phyloP scores from a whole-genome alignment of 2,329 filamentous ascomycete species.

The Botrytis squamosa region DNA sequence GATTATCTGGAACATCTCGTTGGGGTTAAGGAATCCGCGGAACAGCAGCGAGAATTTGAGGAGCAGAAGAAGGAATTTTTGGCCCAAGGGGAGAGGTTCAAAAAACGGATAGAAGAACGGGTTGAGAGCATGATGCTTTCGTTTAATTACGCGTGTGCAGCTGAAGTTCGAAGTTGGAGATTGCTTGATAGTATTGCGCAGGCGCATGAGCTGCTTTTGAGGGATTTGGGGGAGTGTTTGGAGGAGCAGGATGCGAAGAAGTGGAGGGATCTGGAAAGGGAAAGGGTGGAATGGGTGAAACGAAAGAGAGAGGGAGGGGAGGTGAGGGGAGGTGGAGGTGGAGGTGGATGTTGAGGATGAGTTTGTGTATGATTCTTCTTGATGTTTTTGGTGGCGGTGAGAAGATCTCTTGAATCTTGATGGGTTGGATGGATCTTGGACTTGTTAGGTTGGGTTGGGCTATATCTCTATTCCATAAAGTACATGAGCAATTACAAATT shows the following conservation, averaged over 20 bases:
- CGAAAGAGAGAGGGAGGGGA: background rate
- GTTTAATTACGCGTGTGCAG: no score
- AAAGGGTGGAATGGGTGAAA: background rate
- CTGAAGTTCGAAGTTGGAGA: no score
- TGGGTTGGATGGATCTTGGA: no score
- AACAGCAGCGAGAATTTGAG: background rate
- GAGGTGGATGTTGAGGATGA: no score
- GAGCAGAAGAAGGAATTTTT: background rate
- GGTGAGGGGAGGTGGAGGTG: no score
- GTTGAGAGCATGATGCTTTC: no score
- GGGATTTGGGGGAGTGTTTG: background rate
- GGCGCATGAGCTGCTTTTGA: background rate
- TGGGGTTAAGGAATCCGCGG: background rate
- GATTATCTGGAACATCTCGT: background rate
- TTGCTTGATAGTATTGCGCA: background rate
- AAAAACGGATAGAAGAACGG: background rate
- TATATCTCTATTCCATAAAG: background rate
- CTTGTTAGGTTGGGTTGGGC: background rate
- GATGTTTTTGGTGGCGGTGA: background rate
- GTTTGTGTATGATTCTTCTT: background rate
- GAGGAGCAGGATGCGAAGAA: background rate
- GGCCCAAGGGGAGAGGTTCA: rapidly evolving
- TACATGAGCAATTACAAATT: background rate
- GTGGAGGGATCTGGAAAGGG: background rate
- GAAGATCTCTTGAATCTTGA: no score